Evolutionary conservation across 1,139 yeast species (phyloP).

Genomic region (Yamadazyma diddensiae): DNA sequence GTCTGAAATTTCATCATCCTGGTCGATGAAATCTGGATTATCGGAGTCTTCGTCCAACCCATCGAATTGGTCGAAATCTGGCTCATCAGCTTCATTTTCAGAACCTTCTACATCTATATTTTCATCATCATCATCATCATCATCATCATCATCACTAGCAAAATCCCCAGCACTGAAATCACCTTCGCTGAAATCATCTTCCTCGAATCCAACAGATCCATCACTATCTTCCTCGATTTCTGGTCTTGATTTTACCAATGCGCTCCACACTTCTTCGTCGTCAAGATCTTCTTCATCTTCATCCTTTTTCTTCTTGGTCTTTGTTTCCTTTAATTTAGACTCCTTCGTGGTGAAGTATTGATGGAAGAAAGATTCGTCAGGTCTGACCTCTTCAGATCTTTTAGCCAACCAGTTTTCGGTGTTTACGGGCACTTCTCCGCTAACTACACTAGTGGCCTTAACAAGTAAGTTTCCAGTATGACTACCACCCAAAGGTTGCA

Average conservation of each 20-base stretch:
- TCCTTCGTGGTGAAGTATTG: constrained; percentile 76
- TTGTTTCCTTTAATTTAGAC: constrained; percentile 39
- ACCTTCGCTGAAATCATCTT: constrained; percentile 27
- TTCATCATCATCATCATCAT: constrained; percentile 24
- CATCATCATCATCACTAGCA: constrained; percentile 25
- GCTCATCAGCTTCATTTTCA: constrained; percentile 10
- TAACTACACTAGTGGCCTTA: constrained; percentile 53
- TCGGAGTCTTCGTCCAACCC: constrained; percentile 21
- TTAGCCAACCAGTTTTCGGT: constrained; percentile 78
- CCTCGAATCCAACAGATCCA: constrained; percentile 49
- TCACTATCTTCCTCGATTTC: constrained; percentile 64
- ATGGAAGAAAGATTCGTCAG: constrained; percentile 87
- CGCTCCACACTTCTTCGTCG: constrained; percentile 87
- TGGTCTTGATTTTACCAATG: constrained; percentile 80
- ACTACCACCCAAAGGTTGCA: constrained; percentile 96
- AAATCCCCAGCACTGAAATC: constrained; percentile 21
- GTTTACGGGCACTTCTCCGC: constrained; percentile 63
- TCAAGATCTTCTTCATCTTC: constrained; percentile 50
- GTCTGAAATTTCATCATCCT: constrained; percentile 13
- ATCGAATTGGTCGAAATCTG: constrained; percentile 22
- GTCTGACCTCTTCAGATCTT: constrained; percentile 64
- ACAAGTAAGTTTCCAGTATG: constrained; percentile 77
- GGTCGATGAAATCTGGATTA: constrained; percentile 20
- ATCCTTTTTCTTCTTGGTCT: constrained; percentile 23
- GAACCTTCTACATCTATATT: constrained; percentile 25